Conservation (phyloP, 1,284 basidiomycete genomes). For the Chiua sp. region DNA sequence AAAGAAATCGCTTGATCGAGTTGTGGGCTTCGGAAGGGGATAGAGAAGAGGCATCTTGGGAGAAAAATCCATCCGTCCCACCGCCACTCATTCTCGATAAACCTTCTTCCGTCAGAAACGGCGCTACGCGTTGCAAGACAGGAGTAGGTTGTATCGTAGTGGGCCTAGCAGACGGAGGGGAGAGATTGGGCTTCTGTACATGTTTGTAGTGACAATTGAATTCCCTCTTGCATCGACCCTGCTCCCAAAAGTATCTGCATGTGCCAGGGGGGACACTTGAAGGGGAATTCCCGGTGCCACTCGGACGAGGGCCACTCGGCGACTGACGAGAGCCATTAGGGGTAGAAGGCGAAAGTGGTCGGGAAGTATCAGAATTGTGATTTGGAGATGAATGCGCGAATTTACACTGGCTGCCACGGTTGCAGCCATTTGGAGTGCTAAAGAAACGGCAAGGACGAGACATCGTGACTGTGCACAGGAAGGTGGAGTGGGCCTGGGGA, state of each 20-base stretch:
- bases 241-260: conserved; percentile 59
- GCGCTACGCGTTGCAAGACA: conserved; percentile 39
- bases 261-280: conserved; percentile 32
- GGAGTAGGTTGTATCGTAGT: conserved; percentile 4
- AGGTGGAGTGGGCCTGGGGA: too few species aligned
- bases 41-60: conserved; percentile 29
- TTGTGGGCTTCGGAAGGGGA: conserved; percentile 59
- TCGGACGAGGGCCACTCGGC: conserved; percentile 5
- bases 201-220: conserved; percentile 57
- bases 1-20: conserved; percentile 49
- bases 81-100: conserved; percentile 48
- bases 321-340: conserved; percentile 10
- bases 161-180: conserved; percentile 9
- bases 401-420: conserved; percentile 42
- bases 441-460: conserved; percentile 45
- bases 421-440: conserved; percentile 46
- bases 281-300: conserved; percentile 14
- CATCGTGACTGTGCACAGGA: conserved; percentile 15
- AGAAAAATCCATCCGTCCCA: conserved; percentile 44
- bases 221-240: conserved; percentile 51
- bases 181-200: conserved; percentile 19
- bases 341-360: conserved; percentile 30
- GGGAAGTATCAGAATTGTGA: not conserved
- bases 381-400: conserved; percentile 28
- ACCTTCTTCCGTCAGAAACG: conserved; percentile 53